phyloP scores from a whole-genome alignment of 345 rosid species.

The Eucalyptus fibrosa region DNA sequence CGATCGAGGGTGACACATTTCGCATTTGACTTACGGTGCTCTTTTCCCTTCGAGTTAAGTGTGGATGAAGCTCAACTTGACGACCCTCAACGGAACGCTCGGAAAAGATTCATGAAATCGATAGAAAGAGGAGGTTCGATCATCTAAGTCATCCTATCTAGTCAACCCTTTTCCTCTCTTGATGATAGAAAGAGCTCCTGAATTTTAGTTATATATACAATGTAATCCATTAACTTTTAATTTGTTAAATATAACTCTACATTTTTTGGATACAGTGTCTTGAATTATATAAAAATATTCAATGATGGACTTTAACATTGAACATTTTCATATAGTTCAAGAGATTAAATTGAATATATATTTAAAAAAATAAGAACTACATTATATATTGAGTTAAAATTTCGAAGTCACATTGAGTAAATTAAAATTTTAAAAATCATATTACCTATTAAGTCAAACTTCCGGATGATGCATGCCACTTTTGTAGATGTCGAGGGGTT shows the following conservation, averaged over 20 bases:
- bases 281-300: too few relatives aligned
- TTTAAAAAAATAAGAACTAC: too few relatives aligned
- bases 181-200: fast-evolving
- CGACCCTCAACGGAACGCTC: fast-evolving
- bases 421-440: too few relatives aligned
- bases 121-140: neutral
- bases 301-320: fast-evolving
- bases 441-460: too few relatives aligned
- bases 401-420: fast-evolving
- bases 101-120: too few relatives aligned
- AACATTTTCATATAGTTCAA: fast-evolving
- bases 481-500: neutral
- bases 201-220: too few relatives aligned
- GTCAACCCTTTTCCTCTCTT: too few relatives aligned
- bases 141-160: neutral
- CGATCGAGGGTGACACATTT: neutral
- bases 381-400: fast-evolving
- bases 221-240: fast-evolving
- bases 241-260: too few relatives aligned
- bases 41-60: neutral
- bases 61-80: neutral
- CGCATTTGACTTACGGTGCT: neutral
- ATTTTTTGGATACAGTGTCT: fast-evolving
- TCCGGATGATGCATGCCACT: neutral
- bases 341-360: too few relatives aligned